These are phyloP conservation scores for Arthrobotrys conoides DNA, from an alignment of 2,329 filamentous ascomycete species.

Conservation along the genomic window DNA sequence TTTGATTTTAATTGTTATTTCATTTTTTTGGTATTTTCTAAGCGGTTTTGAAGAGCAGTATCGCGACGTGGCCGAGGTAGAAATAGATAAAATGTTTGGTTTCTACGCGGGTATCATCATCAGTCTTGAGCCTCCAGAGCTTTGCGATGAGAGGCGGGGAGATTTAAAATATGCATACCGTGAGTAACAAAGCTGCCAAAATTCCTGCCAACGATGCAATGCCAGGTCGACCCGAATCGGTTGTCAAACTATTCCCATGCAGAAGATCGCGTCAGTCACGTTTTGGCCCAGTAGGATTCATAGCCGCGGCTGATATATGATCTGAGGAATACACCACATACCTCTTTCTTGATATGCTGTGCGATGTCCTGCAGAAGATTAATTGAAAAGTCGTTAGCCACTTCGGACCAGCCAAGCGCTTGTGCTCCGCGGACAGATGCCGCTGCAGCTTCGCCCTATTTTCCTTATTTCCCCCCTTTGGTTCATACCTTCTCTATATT, in stretches of 20 bases:
- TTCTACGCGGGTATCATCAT: constrained; percentile 60
- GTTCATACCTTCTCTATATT: constrained; percentile 78
- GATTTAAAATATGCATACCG: constrained; percentile 72
- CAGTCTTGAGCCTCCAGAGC: neutral
- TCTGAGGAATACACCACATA: constrained; percentile 67
- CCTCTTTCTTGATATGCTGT: constrained; percentile 94
- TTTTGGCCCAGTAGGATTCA: constrained; percentile 18
- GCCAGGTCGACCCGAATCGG: constrained; percentile 95
- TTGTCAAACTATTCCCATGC: constrained; percentile 82
- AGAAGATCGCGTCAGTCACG: constrained; percentile 63
- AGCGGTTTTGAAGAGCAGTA: constrained; percentile 94
- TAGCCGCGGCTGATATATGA: constrained; percentile 21
- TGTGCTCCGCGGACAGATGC: constrained; percentile 8
- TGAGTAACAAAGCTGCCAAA: constrained; percentile 99
- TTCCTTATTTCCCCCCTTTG: constrained; percentile 53
- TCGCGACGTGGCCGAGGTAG: constrained; percentile 98
- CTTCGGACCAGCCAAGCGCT: neutral
- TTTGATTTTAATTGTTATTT: constrained; percentile 11
- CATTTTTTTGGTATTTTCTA: constrained; percentile 43
- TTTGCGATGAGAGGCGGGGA: neutral
- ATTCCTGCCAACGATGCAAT: constrained; percentile 98
- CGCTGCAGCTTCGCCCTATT: constrained; percentile 63
- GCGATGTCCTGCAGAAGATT: constrained; percentile 81
- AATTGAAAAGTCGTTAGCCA: constrained; percentile 42
- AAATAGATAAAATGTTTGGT: constrained; percentile 99